Evolutionary conservation across 192 early-diverging fungal species (phyloP), one percentile per base, ranked within the genome.

Genomic region (Rhizoclosmatium globosum): DNA sequence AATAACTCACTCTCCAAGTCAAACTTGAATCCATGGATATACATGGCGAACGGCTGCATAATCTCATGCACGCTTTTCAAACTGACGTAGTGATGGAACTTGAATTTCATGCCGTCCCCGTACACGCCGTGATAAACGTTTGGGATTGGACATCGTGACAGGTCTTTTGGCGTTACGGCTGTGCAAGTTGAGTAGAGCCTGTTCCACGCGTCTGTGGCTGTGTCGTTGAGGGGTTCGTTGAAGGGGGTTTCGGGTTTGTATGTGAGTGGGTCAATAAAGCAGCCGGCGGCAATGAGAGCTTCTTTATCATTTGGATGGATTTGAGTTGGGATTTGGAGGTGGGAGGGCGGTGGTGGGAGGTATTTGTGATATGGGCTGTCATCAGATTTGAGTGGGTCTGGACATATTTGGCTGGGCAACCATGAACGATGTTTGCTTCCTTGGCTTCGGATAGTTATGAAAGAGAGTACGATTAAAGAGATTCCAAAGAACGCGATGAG

Each of bases 21-120:
- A 50, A 78, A 78, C 13, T 59, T 45, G 39, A 57, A 57, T 3
- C 76, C 76, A 57, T 78, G 76, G 39, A 78, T 73, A 50, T 70
- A 78, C 42, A 78, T 70, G 44, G 58, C 64, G 60, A 65, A 65
- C 21, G 76, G 76, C 69, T 73, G 58, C 23, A 78, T 56, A 43
- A 70, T 78, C n/a, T 78, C 64, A 38, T 46, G n/a, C 31, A 78
- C 39, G 42, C 44, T 42, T n/a, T 69, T 65, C 17, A 78, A 17
- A 4, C 71, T 42, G 4, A 78, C 45, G 53, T 78, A 78, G 71
- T 78, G 76, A 56, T 78, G 71, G 21, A 72, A 70, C 43, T 78
- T 71, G 71, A 78, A 78, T 38, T 46, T 19, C 62, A 64, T 64
- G 19, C 21, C 23, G 48, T 47, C 76, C n/a, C 21, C 21, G 9